These are phyloP conservation scores for Scalesia atractyloides DNA, from an alignment of 129 eudicot species.

Conservation along the genomic window DNA sequence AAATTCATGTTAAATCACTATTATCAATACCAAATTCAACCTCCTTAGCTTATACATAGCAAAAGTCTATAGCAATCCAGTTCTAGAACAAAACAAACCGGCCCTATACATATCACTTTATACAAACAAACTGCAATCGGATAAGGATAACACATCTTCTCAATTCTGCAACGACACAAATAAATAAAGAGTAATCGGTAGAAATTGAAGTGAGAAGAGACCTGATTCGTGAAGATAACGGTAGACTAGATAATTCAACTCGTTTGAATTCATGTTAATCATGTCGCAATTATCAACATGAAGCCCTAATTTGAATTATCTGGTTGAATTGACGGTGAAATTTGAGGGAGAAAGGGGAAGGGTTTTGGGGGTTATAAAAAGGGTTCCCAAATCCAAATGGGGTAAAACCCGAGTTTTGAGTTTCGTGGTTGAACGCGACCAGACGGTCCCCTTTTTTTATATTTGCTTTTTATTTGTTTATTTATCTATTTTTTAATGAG, in stretches of 20 bases:
- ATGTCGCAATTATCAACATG: slow-evolving; percentile 28
- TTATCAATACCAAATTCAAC: neutral
- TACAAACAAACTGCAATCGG: neutral
- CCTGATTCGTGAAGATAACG: slow-evolving; percentile 96
- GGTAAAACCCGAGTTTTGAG: slow-evolving; percentile 27
- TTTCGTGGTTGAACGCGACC: slow-evolving; percentile 13
- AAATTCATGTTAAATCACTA: neutral
- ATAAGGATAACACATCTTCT: neutral
- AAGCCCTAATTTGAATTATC: slow-evolving; percentile 24
- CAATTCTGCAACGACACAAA: neutral
- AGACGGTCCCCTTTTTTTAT: neutral
- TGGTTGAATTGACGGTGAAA: neutral
- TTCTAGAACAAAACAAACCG: neutral
- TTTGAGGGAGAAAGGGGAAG: neutral
- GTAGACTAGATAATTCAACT: slow-evolving; percentile 78
- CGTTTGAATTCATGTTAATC: slow-evolving; percentile 49
- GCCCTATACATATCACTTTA: neutral
- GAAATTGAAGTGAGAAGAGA: slow-evolving; percentile 20
- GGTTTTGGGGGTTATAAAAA: slow-evolving; percentile 35
- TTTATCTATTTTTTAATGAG: too few relatives aligned
- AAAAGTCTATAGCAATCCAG: too few relatives aligned
- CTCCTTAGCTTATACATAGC: neutral
- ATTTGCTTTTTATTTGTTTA: too few relatives aligned
- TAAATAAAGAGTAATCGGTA: neutral
- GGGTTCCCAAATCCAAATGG: slow-evolving; percentile 6